Base-by-base conservation (phyloP, 129 eudicot genomes). In the Erigeron canadensis region DNA sequence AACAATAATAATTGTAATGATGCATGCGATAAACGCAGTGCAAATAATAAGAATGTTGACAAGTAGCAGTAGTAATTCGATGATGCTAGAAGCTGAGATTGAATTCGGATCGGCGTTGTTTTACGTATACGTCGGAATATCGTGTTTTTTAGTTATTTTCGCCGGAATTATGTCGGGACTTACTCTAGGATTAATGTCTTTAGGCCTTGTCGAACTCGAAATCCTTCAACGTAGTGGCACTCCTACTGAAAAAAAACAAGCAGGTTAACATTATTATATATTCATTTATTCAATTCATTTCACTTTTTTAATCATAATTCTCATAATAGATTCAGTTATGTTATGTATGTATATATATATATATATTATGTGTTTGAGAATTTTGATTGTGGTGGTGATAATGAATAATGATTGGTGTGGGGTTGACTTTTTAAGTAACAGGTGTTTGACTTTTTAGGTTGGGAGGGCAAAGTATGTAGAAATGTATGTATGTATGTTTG, bases 131-230 rank as follows among this genome's bases (percentile, higher is more conserved):
- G 88, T 80, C 6, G 99, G 97, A 6, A 34, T 90, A 38, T 94
- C 93, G 3, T 86, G 89, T 67, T 63, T 81, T 0, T 83, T 87
- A 2, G 98, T 94, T 4, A 67, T 86, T 0, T 94, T 94, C 66
- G 98, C 98, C 37, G 98, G 98, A 1, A 82, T 94, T 4, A 94
- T 94, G 98, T 94, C 98, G 8, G 98, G 98, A 7, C 85, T 94
- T 10, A 94, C 98, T 37, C 81, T 94, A 63, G 98, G 98, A 2
- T 84, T 94, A 75, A 94, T 94, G 98, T 94, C 98, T 10, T 82
- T 94, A 63, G 85, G 98, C 41, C 96, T 89, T 68, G 98, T 94
- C 48, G 98, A 94, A 40, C 95, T 94, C 42, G 98, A 94, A 82
- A 89, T 94, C 77, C 91, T 94, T 62, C 91, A 89, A 84, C 91